Evolutionary conservation across 495 filamentous ascomycete species (phyloP), one percentile per base, ranked within the genome.

Genomic region (Cercophora scortea): DNA sequence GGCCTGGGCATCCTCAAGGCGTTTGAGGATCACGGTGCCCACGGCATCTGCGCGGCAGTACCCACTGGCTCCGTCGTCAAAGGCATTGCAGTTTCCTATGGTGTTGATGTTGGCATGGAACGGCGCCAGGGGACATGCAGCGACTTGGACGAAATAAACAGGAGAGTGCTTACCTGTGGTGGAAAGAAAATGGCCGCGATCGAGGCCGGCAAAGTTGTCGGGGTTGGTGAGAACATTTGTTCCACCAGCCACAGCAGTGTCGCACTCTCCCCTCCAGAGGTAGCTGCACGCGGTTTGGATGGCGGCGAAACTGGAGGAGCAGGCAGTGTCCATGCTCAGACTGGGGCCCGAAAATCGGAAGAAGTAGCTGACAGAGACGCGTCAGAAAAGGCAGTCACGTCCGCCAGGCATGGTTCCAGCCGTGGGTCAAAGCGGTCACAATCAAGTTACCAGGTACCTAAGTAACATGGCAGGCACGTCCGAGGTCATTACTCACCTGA

Each of bases 331-430:
- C 34, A 94, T 78, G 58, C 81, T 89, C 62, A 88, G 81, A 56
- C 87, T 93, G 0, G 90, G 90, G 0, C 90, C 90, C 54, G 81
- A 85, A 65, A 95, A 94, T 48, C 90, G 89, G 64, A 95, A 89
- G 61, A 87, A 86, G 49, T 80, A 79, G 60, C 92, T 25, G 25
- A 5, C 25, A 25, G 2, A 25, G 25, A 5, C 25, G 25, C 5
- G 25, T 25, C 25, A 25, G 25, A 25, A 25, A 25, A 25, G 25
- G 25, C 25, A 25, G 25, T 2, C 25, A 25, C 25, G 25, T 25
- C 25, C 25, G 5, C n/a, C n/a, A n/a, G n/a, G n/a, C n/a, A n/a
- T n/a, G n/a, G n/a, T n/a, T n/a, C n/a, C n/a, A n/a, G n/a, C n/a
- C n/a, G n/a, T n/a, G n/a, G n/a, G n/a, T n/a, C n/a, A n/a, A n/a